Percentiles rank a stretch among this genome's conserved stretches.
phyloP scores from a whole-genome alignment of 495 filamentous ascomycete species.

The Neurospora pannonica region DNA sequence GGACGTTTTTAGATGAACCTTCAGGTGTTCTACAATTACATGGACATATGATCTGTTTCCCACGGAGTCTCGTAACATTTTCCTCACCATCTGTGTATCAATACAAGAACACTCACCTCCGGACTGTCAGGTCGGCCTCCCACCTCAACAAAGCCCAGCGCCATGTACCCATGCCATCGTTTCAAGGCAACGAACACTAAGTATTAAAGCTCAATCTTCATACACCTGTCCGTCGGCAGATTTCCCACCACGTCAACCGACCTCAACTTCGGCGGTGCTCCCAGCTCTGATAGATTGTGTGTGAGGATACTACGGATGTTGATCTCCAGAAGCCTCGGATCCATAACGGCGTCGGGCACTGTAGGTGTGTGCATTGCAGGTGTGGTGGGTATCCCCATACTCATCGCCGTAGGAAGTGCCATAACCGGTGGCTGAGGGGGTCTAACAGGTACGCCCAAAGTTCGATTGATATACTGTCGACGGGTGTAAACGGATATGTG shows the following conservation, averaged over 20 bases:
- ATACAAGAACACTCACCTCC: no score
- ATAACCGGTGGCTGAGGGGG: neutral
- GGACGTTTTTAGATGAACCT: no score
- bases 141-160: no score
- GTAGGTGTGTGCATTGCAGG: neutral
- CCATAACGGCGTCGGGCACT: neutral
- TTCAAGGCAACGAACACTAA: no score
- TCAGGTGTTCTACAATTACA: no score
- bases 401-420: neutral
- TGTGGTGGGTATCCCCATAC: neutral
- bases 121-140: no score
- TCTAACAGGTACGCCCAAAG: neutral
- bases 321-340: neutral
- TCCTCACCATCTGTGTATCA: no score
- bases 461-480: neutral
- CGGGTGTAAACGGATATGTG: neutral
- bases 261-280: neutral
- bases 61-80: no score
- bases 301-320: neutral
- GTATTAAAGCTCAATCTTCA: neutral
- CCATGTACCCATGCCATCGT: no score
- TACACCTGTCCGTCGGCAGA: neutral
- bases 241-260: neutral
- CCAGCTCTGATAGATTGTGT: neutral
- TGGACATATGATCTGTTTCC: no score